phyloP scores from a whole-genome alignment of 495 filamentous ascomycete species.

The Penicillium cinerascens region DNA sequence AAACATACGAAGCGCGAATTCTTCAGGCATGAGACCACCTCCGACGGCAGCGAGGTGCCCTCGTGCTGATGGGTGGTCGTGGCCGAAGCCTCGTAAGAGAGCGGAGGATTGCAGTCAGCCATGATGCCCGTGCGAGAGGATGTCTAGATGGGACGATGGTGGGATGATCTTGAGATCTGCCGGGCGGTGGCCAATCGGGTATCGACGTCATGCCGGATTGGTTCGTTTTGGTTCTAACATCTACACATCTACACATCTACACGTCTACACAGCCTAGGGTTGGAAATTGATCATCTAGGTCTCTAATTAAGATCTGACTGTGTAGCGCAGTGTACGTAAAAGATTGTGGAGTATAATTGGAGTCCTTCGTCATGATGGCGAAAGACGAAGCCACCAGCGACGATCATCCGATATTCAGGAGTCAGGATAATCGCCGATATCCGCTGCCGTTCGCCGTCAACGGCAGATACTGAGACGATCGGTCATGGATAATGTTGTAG shows the following conservation, averaged over 20 bases:
- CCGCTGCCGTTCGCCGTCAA: conserved; percentile 1
- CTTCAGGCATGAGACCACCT: conserved; percentile 86
- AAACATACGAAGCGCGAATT: conserved; percentile 87
- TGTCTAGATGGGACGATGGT: conserved; percentile 1
- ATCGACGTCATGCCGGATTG: conserved; percentile 15
- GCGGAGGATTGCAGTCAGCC: conserved; percentile 53
- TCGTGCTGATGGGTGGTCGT: conserved; percentile 67
- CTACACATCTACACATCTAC: neutral
- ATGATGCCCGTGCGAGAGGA: conserved; percentile 24
- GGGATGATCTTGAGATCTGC: conserved; percentile 11
- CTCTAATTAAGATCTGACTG: neutral
- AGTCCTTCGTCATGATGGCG: conserved; percentile 23
- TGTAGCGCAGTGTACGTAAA: neutral
- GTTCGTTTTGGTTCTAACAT: neutral
- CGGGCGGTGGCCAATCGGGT: conserved; percentile 9
- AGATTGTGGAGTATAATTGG: neutral
- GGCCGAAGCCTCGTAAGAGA: conserved; percentile 71
- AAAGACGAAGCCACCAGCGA: conserved; percentile 3
- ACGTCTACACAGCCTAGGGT: neutral
- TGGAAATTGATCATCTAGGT: neutral
- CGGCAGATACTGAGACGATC: neutral
- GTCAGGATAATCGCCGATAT: conserved; percentile 2
- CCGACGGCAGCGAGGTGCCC: conserved; percentile 65
- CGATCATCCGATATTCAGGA: conserved; percentile 14
- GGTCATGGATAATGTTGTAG: neutral